These are phyloP conservation scores for Gaillardinia entomophila DNA, from an alignment of 805 yeast species.

Conservation along the genomic window DNA sequence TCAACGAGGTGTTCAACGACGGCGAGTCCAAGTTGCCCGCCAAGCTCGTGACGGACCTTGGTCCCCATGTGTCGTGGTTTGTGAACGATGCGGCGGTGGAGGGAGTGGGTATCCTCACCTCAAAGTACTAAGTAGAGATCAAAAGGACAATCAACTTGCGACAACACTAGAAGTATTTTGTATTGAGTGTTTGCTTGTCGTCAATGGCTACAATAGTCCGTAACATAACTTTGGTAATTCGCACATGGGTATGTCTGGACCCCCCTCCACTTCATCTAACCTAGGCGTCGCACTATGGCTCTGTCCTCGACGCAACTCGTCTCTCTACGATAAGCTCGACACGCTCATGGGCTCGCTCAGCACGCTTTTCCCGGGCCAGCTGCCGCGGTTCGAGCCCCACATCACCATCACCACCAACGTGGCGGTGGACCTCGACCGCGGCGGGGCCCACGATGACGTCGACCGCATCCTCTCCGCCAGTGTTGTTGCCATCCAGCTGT, in stretches of 20 bases:
- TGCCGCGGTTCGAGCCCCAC: conserved; percentile 70
- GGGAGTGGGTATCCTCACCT: conserved; percentile 45
- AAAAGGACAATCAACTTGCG: too few relatives aligned
- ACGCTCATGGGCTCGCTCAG: conserved; percentile 60
- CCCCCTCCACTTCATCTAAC: neutral
- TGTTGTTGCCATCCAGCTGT: conserved; percentile 45
- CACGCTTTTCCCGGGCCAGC: conserved; percentile 64
- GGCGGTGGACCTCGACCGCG: conserved; percentile 31
- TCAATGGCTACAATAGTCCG: too few relatives aligned
- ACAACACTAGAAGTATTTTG: too few relatives aligned
- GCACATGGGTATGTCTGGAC: neutral
- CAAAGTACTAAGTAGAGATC: conserved; percentile 30
- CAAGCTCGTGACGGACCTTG: conserved; percentile 61
- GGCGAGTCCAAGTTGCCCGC: conserved; percentile 55
- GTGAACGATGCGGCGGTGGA: conserved; percentile 72
- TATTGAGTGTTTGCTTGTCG: too few relatives aligned
- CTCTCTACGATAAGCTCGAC: conserved; percentile 49
- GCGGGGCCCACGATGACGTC: conserved; percentile 47
- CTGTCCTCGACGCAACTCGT: conserved; percentile 54
- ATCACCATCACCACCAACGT: conserved; percentile 68
- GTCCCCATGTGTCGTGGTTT: conserved; percentile 69
- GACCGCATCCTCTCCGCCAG: conserved; percentile 53
- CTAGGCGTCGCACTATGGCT: conserved; percentile 66
- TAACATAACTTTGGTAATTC: too few relatives aligned
- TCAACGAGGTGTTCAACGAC: conserved; percentile 63